Evolutionary conservation across 371 early-diverging fungal species (phyloP), one percentile per base, ranked within the genome.

Genomic region (Rhizopus delemar): DNA sequence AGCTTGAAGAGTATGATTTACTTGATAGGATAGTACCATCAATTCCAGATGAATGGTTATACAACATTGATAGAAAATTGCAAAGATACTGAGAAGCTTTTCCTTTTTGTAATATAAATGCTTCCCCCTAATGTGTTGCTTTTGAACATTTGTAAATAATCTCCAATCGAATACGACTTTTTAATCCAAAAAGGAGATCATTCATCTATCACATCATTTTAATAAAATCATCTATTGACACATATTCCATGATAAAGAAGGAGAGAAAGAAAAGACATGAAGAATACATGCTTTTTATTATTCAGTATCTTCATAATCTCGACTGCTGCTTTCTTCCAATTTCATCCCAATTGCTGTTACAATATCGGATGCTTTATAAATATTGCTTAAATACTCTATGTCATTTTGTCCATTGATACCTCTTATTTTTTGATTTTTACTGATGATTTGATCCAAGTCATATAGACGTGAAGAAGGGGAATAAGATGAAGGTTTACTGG

Each of bases 391-490:
- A 29, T 29, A 48, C 4, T 48, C 48, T 9, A 29, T 48, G 8
- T 48, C 48, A 48, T 48, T 48, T 6, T 48, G 48, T 41, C 53
- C 52, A 2, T 46, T 15, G 11, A 60, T 66, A 8, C 41, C 51
- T 38, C 65, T 67, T 29, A 54, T 52, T 45, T 66, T 63, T 50
- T 48, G 53, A 50, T 75, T 77, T 3, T 52, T 31, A 0, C 51
- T 36, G 2, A 80, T 46, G 31, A 80, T 73, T 3, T 56, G 50
- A 1, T 80, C 69, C 8, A 52, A 7, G 4, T 73, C 70, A 56
- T 64, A 64, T 69, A 80, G 65, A 8, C 56, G 65, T 2, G 80
- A 80, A 9, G 73, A 71, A 15, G 53, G 33, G 1, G 73, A 70
- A 49, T 70, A 74, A 0, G 77, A 73, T 0, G 60, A 41, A 9